These are phyloP conservation scores for Sordariomycetes sp. DNA, from an alignment of 2,329 filamentous ascomycete genomes.

Conservation along the genomic window DNA sequence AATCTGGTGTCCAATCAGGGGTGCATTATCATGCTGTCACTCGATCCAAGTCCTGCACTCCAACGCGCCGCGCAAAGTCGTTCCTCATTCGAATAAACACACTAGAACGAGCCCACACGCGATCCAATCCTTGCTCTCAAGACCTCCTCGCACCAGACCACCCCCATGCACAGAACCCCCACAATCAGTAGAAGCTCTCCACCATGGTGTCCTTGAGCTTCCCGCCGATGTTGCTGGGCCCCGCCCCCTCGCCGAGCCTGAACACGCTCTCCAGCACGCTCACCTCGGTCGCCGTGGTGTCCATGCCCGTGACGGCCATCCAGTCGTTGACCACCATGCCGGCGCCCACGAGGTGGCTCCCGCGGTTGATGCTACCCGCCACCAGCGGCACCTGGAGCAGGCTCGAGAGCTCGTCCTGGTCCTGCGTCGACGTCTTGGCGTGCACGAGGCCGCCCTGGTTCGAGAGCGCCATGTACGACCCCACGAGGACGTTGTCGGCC, in stretches of 20 bases:
- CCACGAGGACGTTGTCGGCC: constrained; percentile 92
- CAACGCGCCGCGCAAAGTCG: neutral
- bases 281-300: constrained; percentile 89
- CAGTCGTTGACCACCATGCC: constrained; percentile 96
- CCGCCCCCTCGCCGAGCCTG: constrained; percentile 78
- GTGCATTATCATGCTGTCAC: neutral
- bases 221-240: constrained; percentile 67
- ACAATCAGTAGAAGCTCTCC: constrained; percentile 84
- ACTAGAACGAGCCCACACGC: neutral
- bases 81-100: neutral
- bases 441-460: constrained; percentile 97
- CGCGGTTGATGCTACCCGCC: constrained; percentile 86
- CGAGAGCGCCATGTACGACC: constrained; percentile 90
- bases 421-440: constrained; percentile 91
- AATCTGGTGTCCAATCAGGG: too few species aligned
- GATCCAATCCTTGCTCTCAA: neutral
- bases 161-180: neutral
- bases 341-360: constrained; percentile 88
- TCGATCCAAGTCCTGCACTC: neutral
- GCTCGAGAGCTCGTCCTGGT: constrained; percentile 93
- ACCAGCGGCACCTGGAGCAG: constrained; percentile 93
- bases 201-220: constrained; percentile 96
- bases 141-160: neutral
- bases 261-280: constrained; percentile 96
- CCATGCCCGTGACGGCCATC: constrained; percentile 84